Base-by-base conservation (phyloP, 768 basidiomycete genomes). In the Lentinula sp. region DNA sequence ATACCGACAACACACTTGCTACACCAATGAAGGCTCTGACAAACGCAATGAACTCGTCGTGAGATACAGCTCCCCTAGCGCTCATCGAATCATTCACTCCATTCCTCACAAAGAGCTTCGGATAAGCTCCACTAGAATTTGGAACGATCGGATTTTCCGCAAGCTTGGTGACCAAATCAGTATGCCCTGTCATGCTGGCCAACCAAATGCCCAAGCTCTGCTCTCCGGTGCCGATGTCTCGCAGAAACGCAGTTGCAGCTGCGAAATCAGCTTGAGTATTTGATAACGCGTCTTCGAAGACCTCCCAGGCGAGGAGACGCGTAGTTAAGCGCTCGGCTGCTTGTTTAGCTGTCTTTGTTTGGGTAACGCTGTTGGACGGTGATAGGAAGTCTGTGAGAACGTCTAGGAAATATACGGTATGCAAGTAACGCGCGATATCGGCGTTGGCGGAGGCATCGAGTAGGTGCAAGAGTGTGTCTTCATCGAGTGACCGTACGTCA, bases 121-220 rank as follows among this genome's bases (percentile, higher is more conserved):
- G 77, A n/a, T 70, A 66, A 18, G 71, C 66, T 21, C 76, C 65
- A 11, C 68, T 68, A 0, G 34, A n/a, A 18, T 35, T 49, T 8
- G 70, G 67, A 42, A 75, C 58, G 8, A 76, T 68, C 11, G 79
- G 74, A 39, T 76, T 78, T 60, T 77, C 76, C 5, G 70, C 69
- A 21, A 86, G 71, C 57, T 76, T 81, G 1, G 74, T 66, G 48
- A 78, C 67, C 13, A 91, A 70, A 59, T 83, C 80, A 0, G 73
- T 75, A 48, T 87, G 81, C n/a, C 78, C 76, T 31, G 84, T 76
- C 80, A 91, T 84, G 9, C 84, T 86, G 59, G 82, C 84, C 11
- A 92, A 73, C 86, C 86, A 90, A 50, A 87, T 84, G 5, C 89
- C 90, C 56, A 87, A 77, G 1, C 88, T 80, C 60, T 82, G 79